Evolutionary conservation across 2,329 filamentous ascomycete genomes (phyloP), one percentile per base, ranked within the genome.

Genomic region (Elsinoe perseae): DNA sequence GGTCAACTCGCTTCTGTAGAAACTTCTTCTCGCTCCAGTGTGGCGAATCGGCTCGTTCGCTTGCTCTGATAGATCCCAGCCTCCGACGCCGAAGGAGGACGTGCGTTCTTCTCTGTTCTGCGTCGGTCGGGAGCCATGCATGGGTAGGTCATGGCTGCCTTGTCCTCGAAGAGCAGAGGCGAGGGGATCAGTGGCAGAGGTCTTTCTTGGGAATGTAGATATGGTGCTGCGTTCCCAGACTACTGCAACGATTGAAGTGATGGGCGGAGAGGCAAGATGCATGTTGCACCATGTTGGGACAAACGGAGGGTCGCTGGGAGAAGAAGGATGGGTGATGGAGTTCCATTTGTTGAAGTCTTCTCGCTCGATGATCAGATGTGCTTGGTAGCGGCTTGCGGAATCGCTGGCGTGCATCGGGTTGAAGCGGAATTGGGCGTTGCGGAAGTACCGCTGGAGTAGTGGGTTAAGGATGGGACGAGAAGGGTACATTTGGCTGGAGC

Each of bases 261-360:
- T 44, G 36, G 40, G 38, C 14, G 53, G 53, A 18, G 14, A 21
- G 30, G 53, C 53, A 12, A 56, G 42, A 4, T 56, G 53, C 53
- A 56, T 56, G 14, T 38, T 30, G 36, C 46, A 54, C 50, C 62
- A 63, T 34, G 64, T 61, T 59, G 68, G 68, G n/a, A 66, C 67
- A 23, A 70, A 44, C 6, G 40, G 40, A 9, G n/a, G 40, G 5
- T 4, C 14, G 4, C 20, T 4, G 1, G 40, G 40, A 3, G 20
- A 4, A 4, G 40, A 18, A 8, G 18, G 8, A 21, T 44, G 40
- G 40, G 40, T 25, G 20, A 44, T 43, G 5, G 20, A 34, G 32
- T 48, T 38, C 38, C 53, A 56, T 20, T 38, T 21, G 21, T 44
- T 16, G 23, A 42, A 56, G 25, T 56, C 53, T 9, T 44, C 53